phyloP scores from a whole-genome alignment of 2,329 filamentous ascomycete genomes.

The Claviceps fusiformis region DNA sequence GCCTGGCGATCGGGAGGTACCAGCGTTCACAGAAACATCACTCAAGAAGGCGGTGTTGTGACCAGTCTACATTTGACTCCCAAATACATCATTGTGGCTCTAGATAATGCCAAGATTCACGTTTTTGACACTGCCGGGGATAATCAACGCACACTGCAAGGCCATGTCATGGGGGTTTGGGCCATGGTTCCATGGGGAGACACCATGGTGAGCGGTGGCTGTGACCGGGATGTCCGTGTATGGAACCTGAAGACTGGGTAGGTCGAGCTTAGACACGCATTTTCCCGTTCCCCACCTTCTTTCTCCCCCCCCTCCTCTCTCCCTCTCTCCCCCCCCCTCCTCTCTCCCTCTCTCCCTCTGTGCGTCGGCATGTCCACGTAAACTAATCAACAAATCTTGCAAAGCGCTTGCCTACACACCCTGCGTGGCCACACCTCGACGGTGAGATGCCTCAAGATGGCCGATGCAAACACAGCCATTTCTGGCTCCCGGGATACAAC shows the following conservation, averaged over 20 bases:
- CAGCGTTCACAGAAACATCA: conserved; percentile 75
- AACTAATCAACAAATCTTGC: neutral
- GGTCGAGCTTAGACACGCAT: conserved; percentile 14
- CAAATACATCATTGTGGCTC: conserved; percentile 92
- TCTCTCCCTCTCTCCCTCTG: too few relatives aligned
- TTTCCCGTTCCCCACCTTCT: neutral
- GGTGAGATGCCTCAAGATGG: conserved; percentile 95
- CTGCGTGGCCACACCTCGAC: conserved; percentile 93
- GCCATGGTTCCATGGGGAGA: conserved; percentile 98
- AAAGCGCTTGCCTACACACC: conserved; percentile 61
- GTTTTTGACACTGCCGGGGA: conserved; percentile 90
- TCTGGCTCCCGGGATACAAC: conserved; percentile 94
- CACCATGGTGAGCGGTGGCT: conserved; percentile 86
- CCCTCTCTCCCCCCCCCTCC: neutral
- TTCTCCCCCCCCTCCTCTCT: neutral
- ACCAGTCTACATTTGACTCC: conserved; percentile 88
- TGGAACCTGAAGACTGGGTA: conserved; percentile 94
- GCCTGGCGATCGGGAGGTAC: conserved; percentile 91
- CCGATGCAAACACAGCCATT: conserved; percentile 82
- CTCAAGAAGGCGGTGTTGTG: conserved; percentile 90
- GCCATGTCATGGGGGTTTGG: conserved; percentile 99
- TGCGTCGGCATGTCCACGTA: too few relatives aligned
- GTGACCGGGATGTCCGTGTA: conserved; percentile 89
- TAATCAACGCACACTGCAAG: conserved; percentile 75
- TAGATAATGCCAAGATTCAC: conserved; percentile 97